Base-by-base conservation (phyloP, 331 rosid species). In the Pyracantha coccinea region DNA sequence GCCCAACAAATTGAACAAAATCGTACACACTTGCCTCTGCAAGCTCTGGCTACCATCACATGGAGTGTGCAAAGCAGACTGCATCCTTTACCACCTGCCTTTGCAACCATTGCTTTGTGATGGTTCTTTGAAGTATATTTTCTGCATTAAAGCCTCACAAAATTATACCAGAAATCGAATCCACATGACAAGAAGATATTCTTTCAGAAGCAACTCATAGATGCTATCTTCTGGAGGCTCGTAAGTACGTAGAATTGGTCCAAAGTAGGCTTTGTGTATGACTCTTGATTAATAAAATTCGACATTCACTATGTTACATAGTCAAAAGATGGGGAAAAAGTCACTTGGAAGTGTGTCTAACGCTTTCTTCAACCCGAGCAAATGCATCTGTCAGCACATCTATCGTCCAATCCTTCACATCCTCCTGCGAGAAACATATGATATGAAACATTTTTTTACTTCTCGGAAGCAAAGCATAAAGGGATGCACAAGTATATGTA, bases 341-440 rank as follows among this genome's bases (percentile, higher is more conserved):
- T 80, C 79, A 87, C 62, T 77, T 73, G 75, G 91, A 81, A 65
- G 82, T 57, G 17, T 15, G 84, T 73, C 82, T 77, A 44, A 80
- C 83, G 77, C 80, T 82, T 71, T 90, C 93, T 83, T 90, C 94
- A 52, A 79, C 90, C 62, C 91, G 86, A 54, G 84, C 60, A 77
- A 86, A 78, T 55, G 91, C 94, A 80, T 86, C 90, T 35, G 90
- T 84, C 77, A 92, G 74, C 81, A 87, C 94, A 79, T 90, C 97
- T 68, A 86, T 83, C 21, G 92, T 88, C 97, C 97, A 92, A 71
- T 92, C 92, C 81, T 87, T 90, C 77, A 92, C 27, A 68, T 90
- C 92, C 69, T 87, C 97, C 96, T 92, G 84, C 28, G 55, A 24
- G 20, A 58, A 58, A 38, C 1, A 0, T 38, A 0, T 38, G 45